Percentiles rank a stretch among this genome's conserved stretches.
phyloP scores from a whole-genome alignment of 75 land plant species.

The Selaginella tamariscina region DNA sequence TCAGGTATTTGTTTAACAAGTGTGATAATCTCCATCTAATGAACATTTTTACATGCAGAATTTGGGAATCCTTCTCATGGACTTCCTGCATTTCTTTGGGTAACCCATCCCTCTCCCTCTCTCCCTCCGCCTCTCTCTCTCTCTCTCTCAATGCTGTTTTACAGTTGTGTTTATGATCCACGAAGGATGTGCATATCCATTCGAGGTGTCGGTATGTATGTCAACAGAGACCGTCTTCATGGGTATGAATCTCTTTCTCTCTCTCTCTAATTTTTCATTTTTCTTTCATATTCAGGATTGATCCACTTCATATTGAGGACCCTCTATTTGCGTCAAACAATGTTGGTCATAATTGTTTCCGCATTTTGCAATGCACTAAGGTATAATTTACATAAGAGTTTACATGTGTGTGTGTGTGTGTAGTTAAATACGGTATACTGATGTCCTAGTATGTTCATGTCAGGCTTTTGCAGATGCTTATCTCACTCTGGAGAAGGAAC shows the following conservation, averaged over 20 bases:
- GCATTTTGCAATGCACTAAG: constrained; percentile 93
- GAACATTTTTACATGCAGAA: constrained; percentile 39
- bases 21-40: background rate
- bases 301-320: constrained; percentile 85
- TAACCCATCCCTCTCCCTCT: constrained; percentile 16
- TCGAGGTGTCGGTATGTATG: constrained; percentile 72
- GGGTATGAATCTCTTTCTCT: constrained; percentile 32
- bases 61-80: constrained; percentile 80
- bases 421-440: background rate
- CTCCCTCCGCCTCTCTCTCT: background rate
- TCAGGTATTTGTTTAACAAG: constrained; percentile 22
- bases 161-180: constrained; percentile 91
- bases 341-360: constrained; percentile 90
- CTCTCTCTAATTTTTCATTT: background rate
- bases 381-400: constrained; percentile 17
- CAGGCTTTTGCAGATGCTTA: constrained; percentile 98
- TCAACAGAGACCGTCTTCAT: constrained; percentile 67
- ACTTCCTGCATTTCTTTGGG: constrained; percentile 97
- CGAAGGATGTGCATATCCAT: constrained; percentile 91
- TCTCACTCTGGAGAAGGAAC: constrained; percentile 51
- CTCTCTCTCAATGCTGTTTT: background rate
- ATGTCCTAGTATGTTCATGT: background rate
- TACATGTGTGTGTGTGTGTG: background rate
- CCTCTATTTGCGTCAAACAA: constrained; percentile 79
- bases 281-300: constrained; percentile 54